Base-by-base conservation (phyloP, 352 stramenopile genomes). In the Phytophthora cactorum region DNA sequence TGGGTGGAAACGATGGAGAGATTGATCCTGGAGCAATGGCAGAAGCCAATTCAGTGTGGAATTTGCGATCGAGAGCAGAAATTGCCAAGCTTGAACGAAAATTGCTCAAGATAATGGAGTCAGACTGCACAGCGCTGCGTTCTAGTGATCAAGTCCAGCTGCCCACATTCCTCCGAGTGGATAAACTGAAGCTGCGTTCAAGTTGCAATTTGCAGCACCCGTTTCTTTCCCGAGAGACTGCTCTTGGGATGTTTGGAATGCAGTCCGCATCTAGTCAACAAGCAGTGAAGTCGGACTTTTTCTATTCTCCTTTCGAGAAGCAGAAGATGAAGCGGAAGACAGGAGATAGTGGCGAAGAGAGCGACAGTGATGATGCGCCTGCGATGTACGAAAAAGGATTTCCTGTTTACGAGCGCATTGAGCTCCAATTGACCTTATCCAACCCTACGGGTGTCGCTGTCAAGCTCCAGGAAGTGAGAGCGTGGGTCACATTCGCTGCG, bases 401-500 rank as follows among this genome's bases (percentile, higher is more conserved):
- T 52, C 78, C 88, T 5, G 60, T 84, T 43, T 51, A 83, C 52
- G 88, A 94, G 52, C 70, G 55, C 28, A 70, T 96, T 15, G 75
- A 84, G 17, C 55, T 94, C 5, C 74, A 86, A 31, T 65, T 94
- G 51, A 64, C 58, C 3, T 51, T 94, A 31, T 86, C 86, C 1
- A 96, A 96, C 43, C 88, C 85, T 39, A 71, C 85, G 3, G 82
- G 84, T 7, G 74, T 96, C n/a, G 27, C 56, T 12, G 53, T 95
- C 4, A 80, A 89, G 31, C 49, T 94, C 15, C 79, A 92, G 39
- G 77, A 92, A 47, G 59, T 91, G 17, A 79, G 64, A 38, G 70
- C 75, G 7, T 93, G 85, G 84, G 64, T 92, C 3, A 59, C 53
- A 5, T 74, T 66, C 10, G 57, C 47, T 25, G 51, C 56, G 10